Conservation (phyloP, 2,329 filamentous ascomycete species). For the Domatiomyces catenatus region DNA sequence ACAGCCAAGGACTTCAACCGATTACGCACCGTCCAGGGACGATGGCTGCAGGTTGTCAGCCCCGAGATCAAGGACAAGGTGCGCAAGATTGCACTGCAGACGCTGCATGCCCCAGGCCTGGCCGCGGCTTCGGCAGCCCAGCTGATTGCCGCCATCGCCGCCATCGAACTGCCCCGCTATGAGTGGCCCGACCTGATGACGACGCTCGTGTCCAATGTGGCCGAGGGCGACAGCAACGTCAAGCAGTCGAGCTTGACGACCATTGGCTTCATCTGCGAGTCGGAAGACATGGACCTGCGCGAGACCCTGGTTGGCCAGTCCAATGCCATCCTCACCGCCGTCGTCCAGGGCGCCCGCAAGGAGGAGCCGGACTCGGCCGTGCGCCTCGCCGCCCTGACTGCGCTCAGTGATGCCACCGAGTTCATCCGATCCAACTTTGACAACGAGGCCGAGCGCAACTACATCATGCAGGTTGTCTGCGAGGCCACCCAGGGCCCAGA, state of each 20-base stretch:
- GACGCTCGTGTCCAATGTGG: conserved; percentile 80
- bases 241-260: conserved; percentile 90
- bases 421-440: conserved; percentile 98
- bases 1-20: conserved; percentile 77
- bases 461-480: conserved; percentile 99
- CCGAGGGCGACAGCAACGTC: conserved; percentile 58
- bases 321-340: conserved; percentile 92
- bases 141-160: conserved; percentile 85
- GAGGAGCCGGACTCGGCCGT: conserved; percentile 88
- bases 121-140: conserved; percentile 83
- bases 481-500: conserved; percentile 94
- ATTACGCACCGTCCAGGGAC: conserved; percentile 76
- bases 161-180: conserved; percentile 81
- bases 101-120: conserved; percentile 65
- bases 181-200: conserved; percentile 91
- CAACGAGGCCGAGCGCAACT: conserved; percentile 97
- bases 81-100: conserved; percentile 81
- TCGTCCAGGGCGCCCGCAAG: conserved; percentile 92
- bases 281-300: conserved; percentile 73
- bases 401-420: conserved; percentile 88
- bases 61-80: conserved; percentile 69
- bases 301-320: conserved; percentile 71
- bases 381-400: conserved; percentile 79
- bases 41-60: conserved; percentile 79
- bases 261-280: conserved; percentile 98